A percentile compares a stretch with the other conserved stretches of the same genome.
phyloP scores from a whole-genome alignment of 2,329 filamentous ascomycete genomes.

The Sporothrix sp. region DNA sequence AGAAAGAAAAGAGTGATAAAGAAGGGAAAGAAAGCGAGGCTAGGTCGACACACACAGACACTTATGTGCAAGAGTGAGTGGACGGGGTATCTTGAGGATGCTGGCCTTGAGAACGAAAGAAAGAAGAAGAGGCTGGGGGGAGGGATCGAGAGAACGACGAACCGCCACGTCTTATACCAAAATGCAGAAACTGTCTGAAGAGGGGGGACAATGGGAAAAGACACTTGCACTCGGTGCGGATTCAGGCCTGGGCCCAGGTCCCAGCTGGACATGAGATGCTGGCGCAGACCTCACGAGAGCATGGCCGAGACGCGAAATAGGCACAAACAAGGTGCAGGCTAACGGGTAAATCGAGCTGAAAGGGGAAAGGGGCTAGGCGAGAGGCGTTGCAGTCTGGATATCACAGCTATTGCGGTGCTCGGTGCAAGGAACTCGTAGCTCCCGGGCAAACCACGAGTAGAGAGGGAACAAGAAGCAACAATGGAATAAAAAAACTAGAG shows the following conservation, averaged over 20 bases:
- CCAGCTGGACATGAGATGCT: conserved; percentile 1
- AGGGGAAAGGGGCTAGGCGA: neutral
- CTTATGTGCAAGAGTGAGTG: neutral
- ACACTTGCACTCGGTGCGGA: neutral
- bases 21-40: neutral
- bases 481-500: too few species aligned
- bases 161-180: conserved; percentile 4
- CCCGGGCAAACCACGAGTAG: too few species aligned
- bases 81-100: conserved; percentile 1
- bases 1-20: neutral
- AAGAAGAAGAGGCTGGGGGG: neutral
- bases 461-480: neutral
- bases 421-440: too few species aligned
- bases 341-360: conserved; percentile 2
- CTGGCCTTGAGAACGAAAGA: conserved; percentile 8
- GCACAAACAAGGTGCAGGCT: neutral
- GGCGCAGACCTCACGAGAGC: conserved; percentile 4
- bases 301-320: neutral
- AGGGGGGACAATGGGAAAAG: neutral
- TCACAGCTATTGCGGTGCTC: too few species aligned
- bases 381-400: too few species aligned
- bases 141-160: neutral
- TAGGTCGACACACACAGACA: neutral
- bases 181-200: neutral
- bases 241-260: neutral